Conservation (phyloP, 192 early-diverging fungal genomes). For the Mortierella alpina region DNA sequence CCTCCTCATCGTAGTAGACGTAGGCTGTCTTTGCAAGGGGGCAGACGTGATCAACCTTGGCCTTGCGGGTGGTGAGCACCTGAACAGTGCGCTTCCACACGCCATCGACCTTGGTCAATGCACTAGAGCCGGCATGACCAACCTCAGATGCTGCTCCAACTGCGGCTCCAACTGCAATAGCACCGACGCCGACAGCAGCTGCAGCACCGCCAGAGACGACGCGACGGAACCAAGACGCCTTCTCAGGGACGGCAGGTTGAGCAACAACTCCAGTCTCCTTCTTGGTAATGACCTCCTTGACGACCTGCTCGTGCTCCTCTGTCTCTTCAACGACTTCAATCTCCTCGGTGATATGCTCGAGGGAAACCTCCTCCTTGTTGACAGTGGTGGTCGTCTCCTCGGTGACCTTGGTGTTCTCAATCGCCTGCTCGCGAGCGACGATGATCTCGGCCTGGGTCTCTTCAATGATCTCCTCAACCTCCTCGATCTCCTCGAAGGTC, state of each 20-base stretch:
- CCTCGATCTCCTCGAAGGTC: slow-evolving; percentile 22
- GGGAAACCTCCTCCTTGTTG: slow-evolving; percentile 1
- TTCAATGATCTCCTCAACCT: slow-evolving; percentile 25
- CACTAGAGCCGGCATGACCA: too few relatives aligned
- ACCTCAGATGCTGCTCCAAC: slow-evolving; percentile 1
- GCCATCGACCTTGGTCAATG: slow-evolving; percentile 21
- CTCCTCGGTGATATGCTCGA: not conserved
- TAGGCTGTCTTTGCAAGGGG: slow-evolving; percentile 22
- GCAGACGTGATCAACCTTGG: slow-evolving; percentile 11
- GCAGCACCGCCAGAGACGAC: slow-evolving; percentile 8
- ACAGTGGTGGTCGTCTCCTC: slow-evolving; percentile 2
- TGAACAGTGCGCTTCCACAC: slow-evolving; percentile 40
- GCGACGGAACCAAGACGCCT: slow-evolving; percentile 16
- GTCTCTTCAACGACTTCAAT: not conserved
- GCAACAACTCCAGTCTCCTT: not conserved
- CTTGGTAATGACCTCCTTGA: not conserved
- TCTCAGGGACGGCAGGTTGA: slow-evolving; percentile 9
- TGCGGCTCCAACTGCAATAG: not conserved
- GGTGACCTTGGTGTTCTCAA: not conserved
- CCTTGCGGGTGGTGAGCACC: slow-evolving; percentile 30
- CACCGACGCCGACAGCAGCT: too few relatives aligned
- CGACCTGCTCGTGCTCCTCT: not conserved
- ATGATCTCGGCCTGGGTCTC: slow-evolving; percentile 11
- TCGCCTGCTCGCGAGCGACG: slow-evolving; percentile 9
- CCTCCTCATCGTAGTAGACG: slow-evolving; percentile 43